These are phyloP conservation scores for Sporothrix variecibatus DNA, from an alignment of 2,329 filamentous ascomycete species.

Conservation along the genomic window DNA sequence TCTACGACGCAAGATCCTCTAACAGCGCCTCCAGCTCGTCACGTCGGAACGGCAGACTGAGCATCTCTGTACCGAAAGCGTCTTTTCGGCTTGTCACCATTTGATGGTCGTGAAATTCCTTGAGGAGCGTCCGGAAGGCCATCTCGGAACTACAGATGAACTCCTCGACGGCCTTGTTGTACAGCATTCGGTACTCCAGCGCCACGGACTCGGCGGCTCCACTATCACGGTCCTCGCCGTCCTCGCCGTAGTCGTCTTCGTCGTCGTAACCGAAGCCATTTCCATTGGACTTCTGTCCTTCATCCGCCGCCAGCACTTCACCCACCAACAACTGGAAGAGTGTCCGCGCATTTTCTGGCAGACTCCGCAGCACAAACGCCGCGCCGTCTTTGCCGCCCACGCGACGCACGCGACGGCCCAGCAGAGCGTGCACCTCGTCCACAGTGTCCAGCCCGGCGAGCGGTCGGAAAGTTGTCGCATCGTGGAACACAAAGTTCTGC, in stretches of 20 bases:
- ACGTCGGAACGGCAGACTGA: slow-evolving; percentile 81
- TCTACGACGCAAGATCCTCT: slow-evolving; percentile 64
- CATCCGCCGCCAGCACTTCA: slow-evolving; percentile 74
- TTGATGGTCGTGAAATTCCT: slow-evolving; percentile 98
- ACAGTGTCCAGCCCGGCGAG: slow-evolving; percentile 72
- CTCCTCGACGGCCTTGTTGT: slow-evolving; percentile 93
- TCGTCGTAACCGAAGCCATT: slow-evolving; percentile 81
- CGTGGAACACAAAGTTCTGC: slow-evolving; percentile 88
- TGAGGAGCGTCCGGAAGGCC: slow-evolving; percentile 88
- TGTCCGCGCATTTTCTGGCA: slow-evolving; percentile 89
- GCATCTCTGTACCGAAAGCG: slow-evolving; percentile 76
- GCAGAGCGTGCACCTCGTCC: slow-evolving; percentile 83
- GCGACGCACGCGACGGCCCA: slow-evolving; percentile 77
- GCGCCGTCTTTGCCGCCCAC: slow-evolving; percentile 90
- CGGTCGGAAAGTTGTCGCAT: slow-evolving; percentile 84
- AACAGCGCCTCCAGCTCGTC: slow-evolving; percentile 88
- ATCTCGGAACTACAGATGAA: slow-evolving; percentile 97
- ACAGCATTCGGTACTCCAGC: slow-evolving; percentile 87
- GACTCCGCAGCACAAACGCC: slow-evolving; percentile 81
- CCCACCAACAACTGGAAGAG: slow-evolving; percentile 82
- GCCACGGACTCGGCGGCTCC: slow-evolving; percentile 61
- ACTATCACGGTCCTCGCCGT: slow-evolving; percentile 50
- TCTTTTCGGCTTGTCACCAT: slow-evolving; percentile 93
- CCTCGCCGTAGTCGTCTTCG: slow-evolving; percentile 69
- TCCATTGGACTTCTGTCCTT: slow-evolving; percentile 51